These are phyloP conservation scores for Schizothecium vesticola DNA, from an alignment of 495 filamentous ascomycete species.

Conservation along the genomic window DNA sequence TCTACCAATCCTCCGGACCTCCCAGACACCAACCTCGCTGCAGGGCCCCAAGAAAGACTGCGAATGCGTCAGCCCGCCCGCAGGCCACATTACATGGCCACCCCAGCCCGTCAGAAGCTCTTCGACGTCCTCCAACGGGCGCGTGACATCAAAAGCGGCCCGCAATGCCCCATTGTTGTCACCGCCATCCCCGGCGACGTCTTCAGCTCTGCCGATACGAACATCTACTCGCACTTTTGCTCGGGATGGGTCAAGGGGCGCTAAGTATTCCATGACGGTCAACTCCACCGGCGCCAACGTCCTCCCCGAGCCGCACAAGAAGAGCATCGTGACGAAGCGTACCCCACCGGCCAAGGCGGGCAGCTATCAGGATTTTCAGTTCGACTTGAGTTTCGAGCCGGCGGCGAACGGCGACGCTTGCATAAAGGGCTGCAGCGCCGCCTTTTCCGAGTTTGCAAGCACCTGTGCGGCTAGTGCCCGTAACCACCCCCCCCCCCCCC, in stretches of 20 bases:
- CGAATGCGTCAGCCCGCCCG: not conserved
- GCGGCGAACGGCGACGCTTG: not conserved
- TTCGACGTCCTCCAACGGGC: not conserved
- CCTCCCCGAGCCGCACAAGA: not conserved
- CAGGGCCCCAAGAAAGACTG: not conserved
- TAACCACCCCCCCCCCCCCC: too few species aligned
- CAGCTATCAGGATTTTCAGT: not conserved
- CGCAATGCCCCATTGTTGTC: not conserved
- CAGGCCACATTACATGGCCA: not conserved
- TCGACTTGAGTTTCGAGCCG: not conserved
- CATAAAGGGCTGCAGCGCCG: not conserved
- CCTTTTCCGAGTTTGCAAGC: not conserved
- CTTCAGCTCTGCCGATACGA: not conserved
- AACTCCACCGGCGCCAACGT: not conserved
- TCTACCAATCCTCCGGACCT: not conserved
- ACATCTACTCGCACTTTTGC: not conserved
- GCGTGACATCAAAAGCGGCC: not conserved
- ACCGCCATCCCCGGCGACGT: not conserved
- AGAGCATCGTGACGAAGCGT: not conserved
- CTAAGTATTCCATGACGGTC: not conserved
- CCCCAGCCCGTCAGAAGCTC: not conserved
- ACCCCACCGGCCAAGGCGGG: not conserved
- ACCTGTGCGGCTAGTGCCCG: not conserved
- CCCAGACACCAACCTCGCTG: not conserved
- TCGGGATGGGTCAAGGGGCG: not conserved